Conservation (phyloP, 2,329 filamentous ascomycete species). For the Alternaria solani region DNA sequence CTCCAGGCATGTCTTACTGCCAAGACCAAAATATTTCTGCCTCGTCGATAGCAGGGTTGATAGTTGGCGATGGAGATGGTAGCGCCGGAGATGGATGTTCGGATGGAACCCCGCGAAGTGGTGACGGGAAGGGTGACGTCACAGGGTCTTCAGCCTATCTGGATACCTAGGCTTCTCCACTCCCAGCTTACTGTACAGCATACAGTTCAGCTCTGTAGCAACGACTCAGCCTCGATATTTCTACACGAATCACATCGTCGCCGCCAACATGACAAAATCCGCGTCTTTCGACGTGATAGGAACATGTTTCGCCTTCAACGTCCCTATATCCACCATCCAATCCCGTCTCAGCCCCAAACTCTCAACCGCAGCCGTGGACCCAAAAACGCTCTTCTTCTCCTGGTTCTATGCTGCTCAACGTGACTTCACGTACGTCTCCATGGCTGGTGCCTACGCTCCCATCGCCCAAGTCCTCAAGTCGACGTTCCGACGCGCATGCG, state of each 20-base stretch:
- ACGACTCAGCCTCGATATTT: background rate
- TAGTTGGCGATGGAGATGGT: background rate
- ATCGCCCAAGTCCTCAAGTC: conserved; percentile 31
- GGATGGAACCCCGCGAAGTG: background rate
- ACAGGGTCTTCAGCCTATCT: conserved; percentile 7
- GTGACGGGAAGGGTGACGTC: conserved; percentile 7
- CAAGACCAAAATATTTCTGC: background rate
- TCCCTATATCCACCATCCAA: conserved; percentile 30
- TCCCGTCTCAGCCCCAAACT: conserved; percentile 25
- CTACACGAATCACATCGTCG: background rate
- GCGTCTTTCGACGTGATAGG: conserved; percentile 40
- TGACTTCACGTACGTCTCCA: conserved; percentile 37
- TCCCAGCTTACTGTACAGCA: background rate
- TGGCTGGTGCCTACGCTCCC: conserved; percentile 27
- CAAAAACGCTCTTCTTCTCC: conserved; percentile 37
- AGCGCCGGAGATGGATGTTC: background rate
- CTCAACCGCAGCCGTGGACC: conserved; percentile 18
- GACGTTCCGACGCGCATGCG: conserved; percentile 32
- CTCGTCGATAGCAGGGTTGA: background rate
- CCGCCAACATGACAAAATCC: conserved; percentile 23
- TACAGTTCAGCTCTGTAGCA: background rate
- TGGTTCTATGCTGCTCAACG: conserved; percentile 41
- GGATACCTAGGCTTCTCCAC: background rate
- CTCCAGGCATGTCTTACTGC: conserved; percentile 1
- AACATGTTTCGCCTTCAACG: conserved; percentile 33